These are phyloP conservation scores for Lachnellula cervina DNA, from an alignment of 2,329 filamentous ascomycete species.

Conservation along the genomic window DNA sequence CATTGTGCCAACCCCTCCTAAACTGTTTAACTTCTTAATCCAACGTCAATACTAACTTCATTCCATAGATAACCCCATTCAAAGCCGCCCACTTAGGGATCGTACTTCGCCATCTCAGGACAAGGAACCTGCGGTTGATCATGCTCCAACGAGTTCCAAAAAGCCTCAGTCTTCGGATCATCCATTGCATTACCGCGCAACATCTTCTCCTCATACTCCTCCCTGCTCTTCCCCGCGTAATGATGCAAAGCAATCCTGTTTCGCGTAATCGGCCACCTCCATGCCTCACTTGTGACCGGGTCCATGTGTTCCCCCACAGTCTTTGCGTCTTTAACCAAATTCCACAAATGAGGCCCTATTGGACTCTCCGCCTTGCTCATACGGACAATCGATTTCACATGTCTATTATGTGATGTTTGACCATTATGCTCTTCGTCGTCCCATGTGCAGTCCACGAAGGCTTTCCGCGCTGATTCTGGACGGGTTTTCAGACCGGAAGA, in stretches of 20 bases:
- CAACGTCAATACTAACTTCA: background rate
- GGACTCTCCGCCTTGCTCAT: conserved; percentile 17
- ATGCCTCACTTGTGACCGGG: conserved; percentile 15
- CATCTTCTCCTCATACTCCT: conserved; percentile 31
- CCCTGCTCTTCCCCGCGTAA: conserved; percentile 32
- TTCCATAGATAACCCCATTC: background rate
- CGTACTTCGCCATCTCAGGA: conserved; percentile 27
- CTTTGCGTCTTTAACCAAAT: conserved; percentile 13
- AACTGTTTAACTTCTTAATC: background rate
- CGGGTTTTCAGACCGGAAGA: conserved; percentile 27
- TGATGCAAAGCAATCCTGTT: conserved; percentile 32
- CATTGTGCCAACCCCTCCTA: background rate
- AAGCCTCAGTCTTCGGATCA: conserved; percentile 24
- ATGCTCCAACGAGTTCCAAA: conserved; percentile 28
- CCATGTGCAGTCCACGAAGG: conserved; percentile 29
- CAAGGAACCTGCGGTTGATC: conserved; percentile 22
- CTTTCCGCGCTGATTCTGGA: conserved; percentile 24
- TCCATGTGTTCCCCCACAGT: conserved; percentile 28
- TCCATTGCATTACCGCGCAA: conserved; percentile 26
- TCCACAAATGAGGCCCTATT: conserved; percentile 23
- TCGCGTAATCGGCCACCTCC: conserved; percentile 26
- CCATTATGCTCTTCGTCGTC: conserved; percentile 15
- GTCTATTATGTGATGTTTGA: conserved; percentile 23
- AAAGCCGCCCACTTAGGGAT: conserved; percentile 7
- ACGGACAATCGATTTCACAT: conserved; percentile 32